Evolutionary conservation across 331 rosid genomes (phyloP).

Genomic region (Saraca asoca): DNA sequence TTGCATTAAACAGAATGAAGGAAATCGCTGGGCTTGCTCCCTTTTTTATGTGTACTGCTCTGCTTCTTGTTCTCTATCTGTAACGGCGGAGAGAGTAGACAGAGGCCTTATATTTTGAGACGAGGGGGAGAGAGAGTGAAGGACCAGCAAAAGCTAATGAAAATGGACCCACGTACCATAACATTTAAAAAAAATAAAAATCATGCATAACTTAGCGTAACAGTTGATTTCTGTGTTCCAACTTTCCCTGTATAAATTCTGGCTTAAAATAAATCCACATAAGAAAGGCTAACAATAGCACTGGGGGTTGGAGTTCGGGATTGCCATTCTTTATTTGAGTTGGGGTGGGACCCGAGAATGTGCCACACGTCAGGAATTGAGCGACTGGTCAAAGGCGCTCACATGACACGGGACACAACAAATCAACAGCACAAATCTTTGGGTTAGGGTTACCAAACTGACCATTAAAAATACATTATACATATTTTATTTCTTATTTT

Average conservation of each 20-base stretch:
- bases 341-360: background rate
- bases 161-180: slow-evolving; percentile 30
- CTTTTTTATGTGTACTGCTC: background rate
- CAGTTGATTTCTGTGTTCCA: background rate
- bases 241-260: background rate
- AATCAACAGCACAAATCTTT: background rate
- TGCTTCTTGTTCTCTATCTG: background rate
- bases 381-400: slow-evolving; percentile 28
- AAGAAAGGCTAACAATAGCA: background rate
- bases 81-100: slow-evolving; percentile 8
- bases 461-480: no score
- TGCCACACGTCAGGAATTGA: background rate
- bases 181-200: background rate
- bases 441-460: no score
- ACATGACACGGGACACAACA: background rate
- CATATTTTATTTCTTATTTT: no score
- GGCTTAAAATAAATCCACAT: background rate
- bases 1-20: slow-evolving; percentile 18
- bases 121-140: background rate
- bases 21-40: background rate
- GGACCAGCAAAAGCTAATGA: slow-evolving; percentile 12
- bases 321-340: background rate
- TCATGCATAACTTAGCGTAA: background rate
- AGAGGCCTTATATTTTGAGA: slow-evolving; percentile 7
- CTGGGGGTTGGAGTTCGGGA: background rate